These are phyloP conservation scores for Leucoagaricus sp. DNA, from an alignment of 1,284 basidiomycete species.

Conservation along the genomic window DNA sequence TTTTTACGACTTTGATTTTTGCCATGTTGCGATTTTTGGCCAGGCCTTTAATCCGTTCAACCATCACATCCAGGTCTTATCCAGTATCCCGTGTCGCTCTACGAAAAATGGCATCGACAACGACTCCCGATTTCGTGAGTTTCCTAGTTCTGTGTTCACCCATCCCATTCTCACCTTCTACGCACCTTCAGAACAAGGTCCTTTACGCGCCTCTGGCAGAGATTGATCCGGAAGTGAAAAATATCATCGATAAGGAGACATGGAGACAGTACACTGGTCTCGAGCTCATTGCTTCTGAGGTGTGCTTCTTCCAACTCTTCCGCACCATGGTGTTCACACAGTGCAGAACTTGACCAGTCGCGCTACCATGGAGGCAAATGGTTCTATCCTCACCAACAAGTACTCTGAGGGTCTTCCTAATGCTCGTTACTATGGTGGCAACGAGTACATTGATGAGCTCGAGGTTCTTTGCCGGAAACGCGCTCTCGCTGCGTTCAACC, in stretches of 20 bases:
- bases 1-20: conserved; percentile 23
- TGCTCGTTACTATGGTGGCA: conserved; percentile 97
- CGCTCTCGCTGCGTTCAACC: conserved; percentile 95
- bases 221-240: conserved; percentile 92
- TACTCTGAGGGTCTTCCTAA: conserved; percentile 95
- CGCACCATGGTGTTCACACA: conserved; percentile 6
- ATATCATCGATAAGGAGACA: conserved; percentile 99
- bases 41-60: conserved; percentile 34
- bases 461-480: conserved; percentile 95
- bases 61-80: conserved; percentile 31
- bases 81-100: conserved; percentile 24
- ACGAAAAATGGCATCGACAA: conserved; percentile 60
- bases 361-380: conserved; percentile 97
- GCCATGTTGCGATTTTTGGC: conserved; percentile 41
- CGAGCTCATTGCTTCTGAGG: conserved; percentile 95
- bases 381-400: conserved; percentile 98
- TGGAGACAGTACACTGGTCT: conserved; percentile 98
- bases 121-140: conserved; percentile 61
- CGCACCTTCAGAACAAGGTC: conserved; percentile 76
- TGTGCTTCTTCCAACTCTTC: conserved; percentile 30
- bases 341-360: conserved; percentile 88
- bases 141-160: background rate
- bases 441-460: conserved; percentile 96
- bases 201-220: conserved; percentile 88
- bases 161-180: conserved; percentile 4